These are phyloP conservation scores for Afroboletus lepidellus DNA, from an alignment of 1,284 basidiomycete species.

Conservation along the genomic window DNA sequence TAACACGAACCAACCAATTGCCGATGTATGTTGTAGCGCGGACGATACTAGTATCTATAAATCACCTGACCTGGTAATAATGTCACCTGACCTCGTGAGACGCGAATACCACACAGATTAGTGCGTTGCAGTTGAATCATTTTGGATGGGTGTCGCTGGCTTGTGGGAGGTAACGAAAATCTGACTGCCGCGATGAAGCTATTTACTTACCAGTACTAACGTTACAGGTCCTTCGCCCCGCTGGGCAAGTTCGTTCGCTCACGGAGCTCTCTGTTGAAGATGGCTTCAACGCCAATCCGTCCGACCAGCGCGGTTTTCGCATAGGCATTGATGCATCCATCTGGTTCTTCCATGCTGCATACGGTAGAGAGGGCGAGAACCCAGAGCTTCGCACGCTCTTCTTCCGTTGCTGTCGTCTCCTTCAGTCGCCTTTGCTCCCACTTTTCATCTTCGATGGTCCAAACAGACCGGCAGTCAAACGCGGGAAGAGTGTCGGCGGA, in stretches of 20 bases:
- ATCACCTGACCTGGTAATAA: constrained; percentile 7
- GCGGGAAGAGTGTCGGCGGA: constrained; percentile 68
- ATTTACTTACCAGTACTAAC: neutral
- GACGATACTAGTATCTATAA: too few species aligned
- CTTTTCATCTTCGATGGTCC: constrained; percentile 96
- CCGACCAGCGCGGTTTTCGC: constrained; percentile 60
- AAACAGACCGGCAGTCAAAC: constrained; percentile 77
- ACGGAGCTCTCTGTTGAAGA: constrained; percentile 68
- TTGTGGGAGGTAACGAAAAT: constrained; percentile 39
- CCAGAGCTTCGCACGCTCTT: constrained; percentile 74
- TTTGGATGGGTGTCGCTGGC: constrained; percentile 47
- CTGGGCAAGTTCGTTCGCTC: constrained; percentile 59
- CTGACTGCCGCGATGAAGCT: too few species aligned
- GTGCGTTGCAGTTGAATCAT: neutral
- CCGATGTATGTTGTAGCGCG: too few species aligned
- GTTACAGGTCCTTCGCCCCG: constrained; percentile 60
- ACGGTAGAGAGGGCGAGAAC: constrained; percentile 75
- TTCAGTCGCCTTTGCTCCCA: constrained; percentile 78
- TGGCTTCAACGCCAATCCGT: constrained; percentile 64
- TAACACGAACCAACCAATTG: neutral
- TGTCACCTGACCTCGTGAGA: constrained; percentile 9
- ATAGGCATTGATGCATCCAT: constrained; percentile 80
- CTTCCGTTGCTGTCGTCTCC: constrained; percentile 72
- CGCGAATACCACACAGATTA: constrained; percentile 1
- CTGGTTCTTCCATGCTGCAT: constrained; percentile 78